phyloP scores from a whole-genome alignment of 2,329 filamentous ascomycete genomes.

The Fusarium lyarnte region DNA sequence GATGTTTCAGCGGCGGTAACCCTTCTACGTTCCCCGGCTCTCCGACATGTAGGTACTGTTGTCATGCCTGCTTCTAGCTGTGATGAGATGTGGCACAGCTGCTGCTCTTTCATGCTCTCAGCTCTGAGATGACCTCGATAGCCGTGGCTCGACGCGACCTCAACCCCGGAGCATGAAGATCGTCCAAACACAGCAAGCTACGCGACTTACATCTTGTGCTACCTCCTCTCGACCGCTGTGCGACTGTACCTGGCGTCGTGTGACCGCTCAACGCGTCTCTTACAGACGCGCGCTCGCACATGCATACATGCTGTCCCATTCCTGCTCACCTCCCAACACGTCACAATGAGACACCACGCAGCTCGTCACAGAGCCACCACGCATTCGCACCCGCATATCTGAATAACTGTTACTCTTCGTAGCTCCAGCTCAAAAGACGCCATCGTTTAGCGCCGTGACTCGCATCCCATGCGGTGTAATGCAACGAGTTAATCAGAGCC shows the following conservation, averaged over 20 bases:
- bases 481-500: constrained; percentile 5
- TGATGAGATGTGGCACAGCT: constrained; percentile 14
- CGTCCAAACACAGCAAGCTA: constrained; percentile 17
- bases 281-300: background rate
- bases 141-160: constrained; percentile 14
- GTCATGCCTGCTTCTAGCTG: background rate
- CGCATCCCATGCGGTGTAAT: constrained; percentile 31
- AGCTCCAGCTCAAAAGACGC: constrained; percentile 1
- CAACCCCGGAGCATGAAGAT: constrained; percentile 17
- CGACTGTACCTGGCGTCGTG: constrained; percentile 9
- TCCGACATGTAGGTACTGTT: constrained; percentile 18
- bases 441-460: constrained; percentile 33
- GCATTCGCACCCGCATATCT: constrained; percentile 12
- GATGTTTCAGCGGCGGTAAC: constrained; percentile 27
- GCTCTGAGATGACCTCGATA: constrained; percentile 23
- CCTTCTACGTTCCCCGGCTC: constrained; percentile 21
- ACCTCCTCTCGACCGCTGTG: constrained; percentile 7
- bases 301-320: constrained; percentile 7
- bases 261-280: constrained; percentile 20
- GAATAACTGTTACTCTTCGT: background rate
- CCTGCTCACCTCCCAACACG: constrained; percentile 33
- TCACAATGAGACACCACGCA: constrained; percentile 39
- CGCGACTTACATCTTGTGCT: constrained; percentile 20
- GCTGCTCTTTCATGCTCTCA: constrained; percentile 3
- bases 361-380: constrained; percentile 27